Base-by-base conservation (phyloP, 2,329 filamentous ascomycete species). In the Hortaea werneckii region DNA sequence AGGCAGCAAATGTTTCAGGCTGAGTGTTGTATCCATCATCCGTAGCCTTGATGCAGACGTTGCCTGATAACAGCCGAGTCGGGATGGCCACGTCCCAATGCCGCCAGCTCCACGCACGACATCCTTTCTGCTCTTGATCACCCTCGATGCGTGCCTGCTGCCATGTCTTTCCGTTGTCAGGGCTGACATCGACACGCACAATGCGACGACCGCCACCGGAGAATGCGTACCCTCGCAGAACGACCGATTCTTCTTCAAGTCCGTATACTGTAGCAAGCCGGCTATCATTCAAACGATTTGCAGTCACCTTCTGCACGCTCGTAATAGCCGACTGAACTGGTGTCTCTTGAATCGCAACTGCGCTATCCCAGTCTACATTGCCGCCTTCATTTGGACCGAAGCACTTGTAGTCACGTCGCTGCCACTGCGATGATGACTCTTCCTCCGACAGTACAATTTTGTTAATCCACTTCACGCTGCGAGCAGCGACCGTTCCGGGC, bases 401-500 rank as follows among this genome's bases (percentile, higher is more conserved):
- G 55, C 75, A 78, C 59, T 84, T 84, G 64, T 85, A 84, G 58
- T 85, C 81, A 12, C 75, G 71, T 20, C 77, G 71, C 58, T 84
- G 79, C 79, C 80, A 82, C 57, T 82, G 75, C 38, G 74, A 80
- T 3, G 72, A 64, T 53, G 78, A 81, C 61, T 85, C 82, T 51
- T 85, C 81, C 46, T 30, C 27, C 6, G 40, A 40, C 5, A 50
- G 5, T 8, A 26, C 35, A 28, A 50, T 42, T 12, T 42, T 40
- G 50, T 72, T 78, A 1, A 85, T 66, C 82, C 81, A 85, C 57
- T 85, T 85, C 52, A 83, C 80, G 5, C 76, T 80, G 1, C 81
- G 72, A 1, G 80, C 82, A 1, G 80, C 82, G 1, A 83, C 80
- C 42, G 79, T 75, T 0, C 82, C 82, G 0, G 81, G 79, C 1